phyloP scores from a whole-genome alignment of 306 rosid species.

The Quercus parvula region DNA sequence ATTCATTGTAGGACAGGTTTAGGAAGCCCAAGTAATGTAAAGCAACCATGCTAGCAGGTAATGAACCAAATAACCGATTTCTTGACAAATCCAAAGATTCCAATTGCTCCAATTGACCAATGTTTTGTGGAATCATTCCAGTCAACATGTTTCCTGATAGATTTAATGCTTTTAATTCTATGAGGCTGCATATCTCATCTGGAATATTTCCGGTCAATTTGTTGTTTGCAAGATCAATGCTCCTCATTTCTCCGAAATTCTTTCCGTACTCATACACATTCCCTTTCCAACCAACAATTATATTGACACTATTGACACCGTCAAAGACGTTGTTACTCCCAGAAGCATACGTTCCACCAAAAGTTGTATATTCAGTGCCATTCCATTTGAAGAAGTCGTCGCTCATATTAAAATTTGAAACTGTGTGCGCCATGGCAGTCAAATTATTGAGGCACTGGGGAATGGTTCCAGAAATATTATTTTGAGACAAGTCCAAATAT shows the following conservation, averaged over 20 bases:
- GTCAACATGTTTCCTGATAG: slow-evolving; percentile 18
- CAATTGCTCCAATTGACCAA: slow-evolving; percentile 8
- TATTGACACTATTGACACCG: background rate
- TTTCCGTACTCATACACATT: background rate
- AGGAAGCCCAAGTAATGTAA: background rate
- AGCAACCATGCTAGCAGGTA: slow-evolving; percentile 7
- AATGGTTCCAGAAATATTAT: background rate
- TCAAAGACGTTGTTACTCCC: too few relatives aligned
- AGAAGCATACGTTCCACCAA: too few relatives aligned
- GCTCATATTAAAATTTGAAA: rapidly evolving
- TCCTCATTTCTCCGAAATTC: slow-evolving; percentile 4
- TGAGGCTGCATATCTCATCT: background rate
- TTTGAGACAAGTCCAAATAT: slow-evolving; percentile 10
- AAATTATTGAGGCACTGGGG: slow-evolving; percentile 6
- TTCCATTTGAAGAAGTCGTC: too few relatives aligned
- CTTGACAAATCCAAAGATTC: slow-evolving; percentile 30
- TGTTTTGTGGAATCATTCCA: slow-evolving; percentile 11
- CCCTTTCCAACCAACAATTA: background rate
- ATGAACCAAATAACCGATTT: slow-evolving; percentile 15
- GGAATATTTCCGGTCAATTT: slow-evolving; percentile 21
- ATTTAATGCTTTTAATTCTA: slow-evolving; percentile 12
- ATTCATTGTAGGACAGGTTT: slow-evolving; percentile 21
- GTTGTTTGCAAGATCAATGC: slow-evolving; percentile 34
- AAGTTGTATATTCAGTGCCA: rapidly evolving
- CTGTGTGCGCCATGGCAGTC: background rate